A percentile compares a stretch with the other conserved stretches of the same genome.
phyloP scores from a whole-genome alignment of 805 yeast species.

The Suhomyces pyralidae region DNA sequence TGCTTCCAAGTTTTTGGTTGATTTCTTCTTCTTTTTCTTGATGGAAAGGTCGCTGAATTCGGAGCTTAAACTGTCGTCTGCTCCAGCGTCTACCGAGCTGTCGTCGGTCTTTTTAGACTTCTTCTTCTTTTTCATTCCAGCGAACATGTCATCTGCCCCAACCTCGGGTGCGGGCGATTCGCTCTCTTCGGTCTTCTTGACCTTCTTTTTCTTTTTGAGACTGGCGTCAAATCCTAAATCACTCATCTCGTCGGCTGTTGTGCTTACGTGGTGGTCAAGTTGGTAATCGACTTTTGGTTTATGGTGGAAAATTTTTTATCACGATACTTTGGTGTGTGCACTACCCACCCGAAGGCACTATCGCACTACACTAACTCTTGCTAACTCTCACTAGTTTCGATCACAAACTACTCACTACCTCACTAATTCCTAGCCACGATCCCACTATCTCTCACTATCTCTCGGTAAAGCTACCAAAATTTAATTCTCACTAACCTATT shows the following conservation, averaged over 20 bases:
- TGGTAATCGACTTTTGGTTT: not conserved
- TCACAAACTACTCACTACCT: too few species aligned
- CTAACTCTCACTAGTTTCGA: too few species aligned
- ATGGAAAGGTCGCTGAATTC: constrained; percentile 41
- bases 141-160: constrained; percentile 53
- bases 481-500: too few species aligned
- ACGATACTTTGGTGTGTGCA: not conserved
- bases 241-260: constrained; percentile 27
- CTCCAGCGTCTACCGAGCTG: constrained; percentile 17
- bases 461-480: too few species aligned
- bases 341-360: too few species aligned
- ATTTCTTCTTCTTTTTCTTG: constrained; percentile 80
- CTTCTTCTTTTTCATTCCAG: constrained; percentile 74
- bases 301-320: constrained; percentile 7
- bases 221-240: constrained; percentile 72
- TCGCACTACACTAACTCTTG: too few species aligned
- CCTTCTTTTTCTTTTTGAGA: constrained; percentile 77
- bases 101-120: constrained; percentile 55
- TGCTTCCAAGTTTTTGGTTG: constrained; percentile 51
- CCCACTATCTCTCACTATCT: too few species aligned
- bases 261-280: not conserved
- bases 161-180: constrained; percentile 32
- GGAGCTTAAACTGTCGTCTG: constrained; percentile 32
- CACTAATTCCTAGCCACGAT: too few species aligned
- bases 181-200: constrained; percentile 43